These are phyloP conservation scores for Hypoxylon fuscum DNA, from an alignment of 495 filamentous ascomycete genomes.

Conservation along the genomic window DNA sequence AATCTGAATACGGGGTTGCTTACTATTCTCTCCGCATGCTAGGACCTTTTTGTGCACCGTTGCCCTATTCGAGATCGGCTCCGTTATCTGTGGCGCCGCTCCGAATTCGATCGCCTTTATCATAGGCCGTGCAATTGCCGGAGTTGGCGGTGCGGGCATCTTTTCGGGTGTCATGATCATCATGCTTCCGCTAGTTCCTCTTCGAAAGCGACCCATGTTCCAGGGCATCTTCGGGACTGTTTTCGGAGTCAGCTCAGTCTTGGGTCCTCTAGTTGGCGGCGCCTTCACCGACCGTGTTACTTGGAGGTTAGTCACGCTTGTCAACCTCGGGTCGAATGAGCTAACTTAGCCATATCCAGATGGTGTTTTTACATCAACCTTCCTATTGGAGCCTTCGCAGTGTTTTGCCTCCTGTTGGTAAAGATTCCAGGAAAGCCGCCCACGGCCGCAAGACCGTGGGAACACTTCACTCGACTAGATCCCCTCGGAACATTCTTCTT, in stretches of 20 bases:
- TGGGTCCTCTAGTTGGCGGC: constrained; percentile 60
- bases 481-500: constrained; percentile 75
- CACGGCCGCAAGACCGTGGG: constrained; percentile 44
- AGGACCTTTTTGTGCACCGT: constrained; percentile 60
- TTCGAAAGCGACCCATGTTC: constrained; percentile 63
- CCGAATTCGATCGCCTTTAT: constrained; percentile 68
- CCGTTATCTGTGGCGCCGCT: constrained; percentile 69
- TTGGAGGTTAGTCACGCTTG: constrained; percentile 55
- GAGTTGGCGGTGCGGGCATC: constrained; percentile 63
- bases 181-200: constrained; percentile 64
- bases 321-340: background rate
- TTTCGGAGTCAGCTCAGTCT: constrained; percentile 60
- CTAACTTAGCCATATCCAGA: constrained; percentile 26
- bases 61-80: constrained; percentile 69
- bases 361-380: constrained; percentile 74
- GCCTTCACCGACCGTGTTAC: constrained; percentile 57
- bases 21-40: background rate
- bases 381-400: constrained; percentile 63
- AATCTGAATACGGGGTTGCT: background rate
- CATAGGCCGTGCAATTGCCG: constrained; percentile 69
- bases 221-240: constrained; percentile 65
- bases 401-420: constrained; percentile 59
- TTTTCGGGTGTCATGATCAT: constrained; percentile 65
- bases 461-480: constrained; percentile 69
- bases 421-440: constrained; percentile 49